These are phyloP conservation scores for Rhizopogon hawkerae DNA, from an alignment of 1,284 basidiomycete genomes.

Conservation along the genomic window DNA sequence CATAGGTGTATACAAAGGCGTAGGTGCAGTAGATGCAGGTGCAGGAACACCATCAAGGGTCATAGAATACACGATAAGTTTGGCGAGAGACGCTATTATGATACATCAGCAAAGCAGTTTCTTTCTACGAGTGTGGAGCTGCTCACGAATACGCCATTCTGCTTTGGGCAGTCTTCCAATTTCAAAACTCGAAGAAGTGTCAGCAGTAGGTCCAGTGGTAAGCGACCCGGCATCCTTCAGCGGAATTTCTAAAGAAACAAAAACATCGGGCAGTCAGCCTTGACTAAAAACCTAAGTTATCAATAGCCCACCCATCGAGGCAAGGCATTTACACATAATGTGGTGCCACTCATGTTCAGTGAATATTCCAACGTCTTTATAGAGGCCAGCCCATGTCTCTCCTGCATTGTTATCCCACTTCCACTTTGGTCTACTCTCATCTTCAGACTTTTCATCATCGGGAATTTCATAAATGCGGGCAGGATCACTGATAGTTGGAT, in stretches of 20 bases:
- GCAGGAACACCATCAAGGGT: constrained; percentile 62
- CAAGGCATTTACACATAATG: constrained; percentile 87
- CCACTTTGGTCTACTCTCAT: constrained; percentile 55
- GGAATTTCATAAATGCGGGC: constrained; percentile 54
- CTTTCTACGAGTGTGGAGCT: neutral
- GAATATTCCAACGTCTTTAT: constrained; percentile 81
- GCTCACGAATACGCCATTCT: constrained; percentile 60
- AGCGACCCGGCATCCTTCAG: constrained; percentile 64
- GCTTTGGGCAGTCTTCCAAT: constrained; percentile 58
- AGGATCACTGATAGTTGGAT: constrained; percentile 67
- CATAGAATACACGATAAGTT: constrained; percentile 89
- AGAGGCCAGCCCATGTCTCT: constrained; percentile 57
- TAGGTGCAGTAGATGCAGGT: constrained; percentile 31
- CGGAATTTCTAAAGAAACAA: constrained; percentile 47
- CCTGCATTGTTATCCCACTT: constrained; percentile 34
- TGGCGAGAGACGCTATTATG: constrained; percentile 64
- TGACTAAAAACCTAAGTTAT: constrained; percentile 7
- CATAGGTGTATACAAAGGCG: constrained; percentile 57
- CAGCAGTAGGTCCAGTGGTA: constrained; percentile 62
- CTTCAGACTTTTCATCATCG: constrained; percentile 59
- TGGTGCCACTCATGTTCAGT: constrained; percentile 80
- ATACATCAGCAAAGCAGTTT: neutral
- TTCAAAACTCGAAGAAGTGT: constrained; percentile 59
- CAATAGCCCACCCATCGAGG: constrained; percentile 65
- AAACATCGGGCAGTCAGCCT: constrained; percentile 8